phyloP scores from a whole-genome alignment of 164 flowering plant species.

The Vitis vinifera region ASM3070453v1 NC_081811.1:11454001-11454500 shows the following conservation, averaged over 20 bases:
- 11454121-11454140: background rate
- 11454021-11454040: background rate
- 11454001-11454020: too few species aligned
- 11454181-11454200: background rate
- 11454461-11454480: background rate
- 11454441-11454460: conserved; percentile 3
- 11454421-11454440: conserved; percentile 4
- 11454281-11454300: conserved; percentile 5
- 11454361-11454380: background rate
- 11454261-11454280: conserved; percentile 5
- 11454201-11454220: conserved; percentile 8
- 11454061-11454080: conserved; percentile 2
- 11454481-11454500: too few species aligned
- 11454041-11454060: background rate
- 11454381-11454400: conserved; percentile 1
- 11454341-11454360: background rate
- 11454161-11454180: background rate
- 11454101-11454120: background rate
- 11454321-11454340: background rate
- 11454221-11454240: background rate
- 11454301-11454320: conserved; percentile 11
- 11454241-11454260: background rate
- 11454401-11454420: conserved; percentile 3
- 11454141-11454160: background rate
- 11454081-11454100: background rate